A percentile compares a stretch with the other conserved stretches of the same genome.
phyloP scores from a whole-genome alignment of 805 yeast genomes.

The Ogataea ganodermae region DNA sequence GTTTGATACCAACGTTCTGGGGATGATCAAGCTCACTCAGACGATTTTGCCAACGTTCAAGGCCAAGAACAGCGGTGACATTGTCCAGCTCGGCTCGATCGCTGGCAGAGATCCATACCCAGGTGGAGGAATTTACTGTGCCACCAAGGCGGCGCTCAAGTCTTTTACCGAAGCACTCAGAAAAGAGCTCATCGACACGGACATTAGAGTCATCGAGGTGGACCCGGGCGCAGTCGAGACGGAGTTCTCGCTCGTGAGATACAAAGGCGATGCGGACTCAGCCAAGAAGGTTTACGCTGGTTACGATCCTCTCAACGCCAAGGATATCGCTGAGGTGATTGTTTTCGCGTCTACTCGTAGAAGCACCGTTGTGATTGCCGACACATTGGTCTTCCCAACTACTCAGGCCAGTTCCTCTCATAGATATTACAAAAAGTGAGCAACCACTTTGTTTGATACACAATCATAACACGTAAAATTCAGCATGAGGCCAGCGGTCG shows the following conservation, averaged over 20 bases:
- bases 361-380: slow-evolving; percentile 63
- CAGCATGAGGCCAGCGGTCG: too few species aligned
- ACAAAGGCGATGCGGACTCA: slow-evolving; percentile 53
- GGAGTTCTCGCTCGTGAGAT: slow-evolving; percentile 62
- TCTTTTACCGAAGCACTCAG: slow-evolving; percentile 45
- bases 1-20: slow-evolving; percentile 50
- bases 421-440: not conserved
- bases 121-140: slow-evolving; percentile 70
- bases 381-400: slow-evolving; percentile 70
- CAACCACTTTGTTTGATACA: too few species aligned
- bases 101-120: slow-evolving; percentile 75
- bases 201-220: slow-evolving; percentile 63
- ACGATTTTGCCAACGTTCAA: slow-evolving; percentile 44
- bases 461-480: too few species aligned
- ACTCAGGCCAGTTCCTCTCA: slow-evolving; percentile 61
- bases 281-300: slow-evolving; percentile 60
- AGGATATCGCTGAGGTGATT: slow-evolving; percentile 62
- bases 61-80: slow-evolving; percentile 50
- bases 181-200: slow-evolving; percentile 41
- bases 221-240: slow-evolving; percentile 75
- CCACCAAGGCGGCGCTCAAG: slow-evolving; percentile 64
- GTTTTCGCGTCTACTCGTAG: slow-evolving; percentile 59
- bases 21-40: slow-evolving; percentile 48
- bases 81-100: slow-evolving; percentile 66
- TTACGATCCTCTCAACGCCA: slow-evolving; percentile 56